Conservation (phyloP, 2,329 filamentous ascomycete genomes). For the Tolypocladium cylindrosporum region DNA sequence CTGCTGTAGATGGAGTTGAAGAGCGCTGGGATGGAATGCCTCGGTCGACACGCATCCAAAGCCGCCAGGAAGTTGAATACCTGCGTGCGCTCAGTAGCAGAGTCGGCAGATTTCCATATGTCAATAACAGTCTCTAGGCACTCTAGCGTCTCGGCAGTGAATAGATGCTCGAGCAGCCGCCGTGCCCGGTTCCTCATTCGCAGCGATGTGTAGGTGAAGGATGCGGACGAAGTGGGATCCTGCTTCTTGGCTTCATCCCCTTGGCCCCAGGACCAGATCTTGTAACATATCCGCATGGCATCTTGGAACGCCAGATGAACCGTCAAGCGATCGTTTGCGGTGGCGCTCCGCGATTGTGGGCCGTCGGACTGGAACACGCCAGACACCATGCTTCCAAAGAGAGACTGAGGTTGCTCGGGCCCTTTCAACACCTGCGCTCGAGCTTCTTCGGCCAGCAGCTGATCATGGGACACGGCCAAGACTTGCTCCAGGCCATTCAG, state of each 20-base stretch:
- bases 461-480: conserved; percentile 77
- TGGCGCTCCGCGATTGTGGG: conserved; percentile 66
- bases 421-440: conserved; percentile 60
- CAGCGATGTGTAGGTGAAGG: conserved; percentile 82
- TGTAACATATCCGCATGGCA: conserved; percentile 82
- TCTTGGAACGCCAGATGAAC: conserved; percentile 96
- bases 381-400: conserved; percentile 91
- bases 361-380: conserved; percentile 77
- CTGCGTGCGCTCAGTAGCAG: conserved; percentile 42
- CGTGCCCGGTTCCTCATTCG: conserved; percentile 85
- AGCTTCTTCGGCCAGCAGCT: conserved; percentile 66
- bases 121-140: conserved; percentile 86
- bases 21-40: conserved; percentile 83
- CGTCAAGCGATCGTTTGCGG: conserved; percentile 88
- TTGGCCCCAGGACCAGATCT: conserved; percentile 90
- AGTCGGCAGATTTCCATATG: conserved; percentile 57
- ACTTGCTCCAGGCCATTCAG: conserved; percentile 91
- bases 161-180: conserved; percentile 83
- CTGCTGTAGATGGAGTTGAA: conserved; percentile 96
- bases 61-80: conserved; percentile 84
- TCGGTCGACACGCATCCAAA: conserved; percentile 80
- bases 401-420: conserved; percentile 73
- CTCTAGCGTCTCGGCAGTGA: conserved; percentile 83
- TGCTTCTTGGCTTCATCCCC: conserved; percentile 46
- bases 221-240: conserved; percentile 62